phyloP scores from a whole-genome alignment of 352 stramenopile species.

The Globisporangium middletonii region DNA sequence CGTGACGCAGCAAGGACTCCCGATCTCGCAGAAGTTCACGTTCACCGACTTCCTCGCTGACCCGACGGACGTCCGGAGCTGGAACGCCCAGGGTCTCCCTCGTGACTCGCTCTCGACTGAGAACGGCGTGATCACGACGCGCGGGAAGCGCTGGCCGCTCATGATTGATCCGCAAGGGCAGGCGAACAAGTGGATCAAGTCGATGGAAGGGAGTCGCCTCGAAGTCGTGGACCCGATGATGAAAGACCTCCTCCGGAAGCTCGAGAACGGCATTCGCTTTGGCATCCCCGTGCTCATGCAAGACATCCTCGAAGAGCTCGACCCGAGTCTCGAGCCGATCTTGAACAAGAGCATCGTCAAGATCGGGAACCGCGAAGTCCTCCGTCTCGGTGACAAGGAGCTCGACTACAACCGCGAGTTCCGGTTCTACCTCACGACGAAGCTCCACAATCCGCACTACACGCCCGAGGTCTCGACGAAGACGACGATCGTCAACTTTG shows the following conservation, averaged over 20 bases:
- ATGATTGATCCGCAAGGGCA: conserved; percentile 97
- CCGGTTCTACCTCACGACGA: conserved; percentile 95
- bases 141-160: conserved; percentile 92
- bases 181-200: conserved; percentile 96
- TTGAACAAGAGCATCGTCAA: conserved; percentile 94
- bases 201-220: conserved; percentile 86
- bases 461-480: conserved; percentile 94
- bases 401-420: conserved; percentile 95
- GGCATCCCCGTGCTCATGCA: conserved; percentile 92
- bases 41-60: conserved; percentile 92
- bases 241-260: conserved; percentile 91
- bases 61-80: conserved; percentile 91
- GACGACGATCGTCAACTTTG: conserved; percentile 96
- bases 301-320: conserved; percentile 94
- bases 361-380: conserved; percentile 90
- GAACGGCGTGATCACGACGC: conserved; percentile 95
- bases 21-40: conserved; percentile 83
- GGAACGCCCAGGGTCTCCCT: conserved; percentile 93
- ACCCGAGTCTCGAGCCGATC: conserved; percentile 92
- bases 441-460: conserved; percentile 95
- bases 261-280: conserved; percentile 94
- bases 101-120: conserved; percentile 92
- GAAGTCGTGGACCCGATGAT: conserved; percentile 94
- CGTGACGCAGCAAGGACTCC: conserved; percentile 80
- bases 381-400: conserved; percentile 93